A percentile compares a stretch with the other conserved stretches of the same genome.
Evolutionary conservation across 352 stramenopile genomes (phyloP).

Genomic region (Globisporangium takayamanum): DNA sequence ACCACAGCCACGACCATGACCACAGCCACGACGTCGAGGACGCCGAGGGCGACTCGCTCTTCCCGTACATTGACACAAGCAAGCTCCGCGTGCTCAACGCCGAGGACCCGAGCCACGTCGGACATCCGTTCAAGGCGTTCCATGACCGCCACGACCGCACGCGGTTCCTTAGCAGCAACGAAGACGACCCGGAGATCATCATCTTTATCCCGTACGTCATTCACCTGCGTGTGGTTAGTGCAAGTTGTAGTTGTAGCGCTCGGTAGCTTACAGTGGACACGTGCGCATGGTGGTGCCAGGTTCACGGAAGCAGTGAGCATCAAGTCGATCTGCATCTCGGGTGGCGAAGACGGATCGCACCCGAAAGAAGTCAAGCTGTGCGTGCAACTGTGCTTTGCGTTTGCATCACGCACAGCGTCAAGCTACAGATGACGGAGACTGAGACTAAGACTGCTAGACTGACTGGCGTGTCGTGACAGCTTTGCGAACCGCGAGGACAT

Average conservation of each 20-base stretch:
- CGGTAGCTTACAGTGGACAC: neutral
- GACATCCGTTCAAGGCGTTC: constrained; percentile 80
- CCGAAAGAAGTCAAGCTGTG: constrained; percentile 81
- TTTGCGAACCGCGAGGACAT: constrained; percentile 84
- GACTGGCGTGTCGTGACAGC: constrained; percentile 10
- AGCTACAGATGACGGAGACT: too few relatives aligned
- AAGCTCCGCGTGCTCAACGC: constrained; percentile 81
- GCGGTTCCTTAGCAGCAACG: constrained; percentile 66
- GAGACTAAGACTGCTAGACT: neutral
- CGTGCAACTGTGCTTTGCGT: constrained; percentile 3
- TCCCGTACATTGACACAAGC: constrained; percentile 81
- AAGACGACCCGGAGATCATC: constrained; percentile 82
- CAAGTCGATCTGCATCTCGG: constrained; percentile 85
- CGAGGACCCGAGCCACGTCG: constrained; percentile 43
- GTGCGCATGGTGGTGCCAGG: constrained; percentile 11
- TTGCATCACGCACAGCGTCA: too few relatives aligned
- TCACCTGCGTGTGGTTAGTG: neutral
- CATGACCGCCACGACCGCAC: constrained; percentile 62
- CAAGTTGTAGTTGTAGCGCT: neutral
- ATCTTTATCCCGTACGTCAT: constrained; percentile 57
- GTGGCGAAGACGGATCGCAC: constrained; percentile 66
- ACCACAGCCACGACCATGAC: constrained; percentile 45
- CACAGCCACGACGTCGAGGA: constrained; percentile 68
- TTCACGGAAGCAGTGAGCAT: constrained; percentile 87
- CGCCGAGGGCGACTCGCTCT: constrained; percentile 71